A percentile compares a stretch with the other conserved stretches of the same genome.
Evolutionary conservation across 129 eudicot genomes (phyloP).

Genomic region (Arctium lappa): DNA sequence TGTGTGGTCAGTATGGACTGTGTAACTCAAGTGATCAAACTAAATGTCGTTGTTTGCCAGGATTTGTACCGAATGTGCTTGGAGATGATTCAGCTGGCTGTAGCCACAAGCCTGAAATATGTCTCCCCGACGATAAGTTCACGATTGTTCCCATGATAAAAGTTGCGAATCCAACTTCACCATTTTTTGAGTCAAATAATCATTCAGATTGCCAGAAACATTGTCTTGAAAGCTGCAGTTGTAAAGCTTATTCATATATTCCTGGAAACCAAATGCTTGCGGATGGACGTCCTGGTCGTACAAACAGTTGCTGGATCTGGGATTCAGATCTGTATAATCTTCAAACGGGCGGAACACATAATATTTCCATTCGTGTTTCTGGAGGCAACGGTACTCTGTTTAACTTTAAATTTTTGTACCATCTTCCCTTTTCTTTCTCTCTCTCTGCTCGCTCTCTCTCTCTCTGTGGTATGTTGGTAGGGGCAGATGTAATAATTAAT

Average conservation of each 20-base stretch:
- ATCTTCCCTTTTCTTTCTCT: not conserved
- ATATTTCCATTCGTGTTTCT: conserved; percentile 23
- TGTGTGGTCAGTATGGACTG: conserved; percentile 30
- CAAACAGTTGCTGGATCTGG: conserved; percentile 30
- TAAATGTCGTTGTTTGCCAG: conserved; percentile 35
- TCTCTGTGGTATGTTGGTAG: too few species aligned
- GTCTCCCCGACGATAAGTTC: not conserved
- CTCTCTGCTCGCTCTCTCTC: too few species aligned
- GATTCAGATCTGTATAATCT: not conserved
- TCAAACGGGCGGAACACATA: not conserved
- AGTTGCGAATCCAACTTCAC: not conserved
- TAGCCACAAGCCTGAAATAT: not conserved
- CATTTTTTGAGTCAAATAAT: not conserved
- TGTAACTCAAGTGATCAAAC: not conserved
- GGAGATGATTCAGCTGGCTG: conserved; percentile 23
- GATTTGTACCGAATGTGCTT: conserved; percentile 10
- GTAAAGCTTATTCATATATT: conserved; percentile 26
- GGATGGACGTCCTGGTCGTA: not conserved
- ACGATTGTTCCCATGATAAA: not conserved
- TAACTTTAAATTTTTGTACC: not conserved
- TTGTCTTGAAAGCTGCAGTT: conserved; percentile 4
- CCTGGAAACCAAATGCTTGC: not conserved
- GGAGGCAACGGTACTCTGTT: not conserved
- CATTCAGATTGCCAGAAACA: conserved; percentile 2
- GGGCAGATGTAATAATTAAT: too few species aligned